phyloP scores from a whole-genome alignment of 1,284 basidiomycete genomes.

The Apiotrichum porosum region DNA sequence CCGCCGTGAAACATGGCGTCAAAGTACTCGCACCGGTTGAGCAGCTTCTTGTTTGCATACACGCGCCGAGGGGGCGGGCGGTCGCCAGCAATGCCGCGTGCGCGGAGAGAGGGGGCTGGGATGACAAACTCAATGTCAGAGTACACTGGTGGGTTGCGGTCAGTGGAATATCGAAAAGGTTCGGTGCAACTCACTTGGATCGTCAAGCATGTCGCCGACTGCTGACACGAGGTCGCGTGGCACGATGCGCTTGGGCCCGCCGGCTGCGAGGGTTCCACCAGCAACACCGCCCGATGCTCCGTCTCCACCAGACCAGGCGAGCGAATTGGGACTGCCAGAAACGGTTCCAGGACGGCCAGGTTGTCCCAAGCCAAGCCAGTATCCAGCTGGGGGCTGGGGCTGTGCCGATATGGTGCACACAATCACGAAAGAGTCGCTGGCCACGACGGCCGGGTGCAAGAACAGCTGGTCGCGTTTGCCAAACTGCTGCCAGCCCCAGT shows the following conservation, averaged over 20 bases:
- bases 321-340: constrained; percentile 1
- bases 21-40: constrained; percentile 72
- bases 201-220: constrained; percentile 68
- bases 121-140: constrained; percentile 76
- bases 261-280: constrained; percentile 37
- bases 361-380: constrained; percentile 41
- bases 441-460: constrained; percentile 58
- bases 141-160: constrained; percentile 57
- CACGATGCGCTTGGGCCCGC: constrained; percentile 39
- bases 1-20: constrained; percentile 49
- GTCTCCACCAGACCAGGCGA: constrained; percentile 32
- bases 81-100: background rate
- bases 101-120: constrained; percentile 41
- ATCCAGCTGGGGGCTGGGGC: constrained; percentile 56
- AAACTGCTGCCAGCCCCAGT: constrained; percentile 78
- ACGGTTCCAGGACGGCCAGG: constrained; percentile 9
- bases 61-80: constrained; percentile 24
- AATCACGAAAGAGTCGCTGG: constrained; percentile 62
- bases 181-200: constrained; percentile 50
- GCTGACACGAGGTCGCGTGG: constrained; percentile 51
- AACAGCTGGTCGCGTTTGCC: constrained; percentile 69
- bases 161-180: background rate
- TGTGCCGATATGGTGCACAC: constrained; percentile 72
- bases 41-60: constrained; percentile 60
- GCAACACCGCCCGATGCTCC: constrained; percentile 41